Conservation (phyloP, 495 filamentous ascomycete species). For the Penicillium lagena region DNA sequence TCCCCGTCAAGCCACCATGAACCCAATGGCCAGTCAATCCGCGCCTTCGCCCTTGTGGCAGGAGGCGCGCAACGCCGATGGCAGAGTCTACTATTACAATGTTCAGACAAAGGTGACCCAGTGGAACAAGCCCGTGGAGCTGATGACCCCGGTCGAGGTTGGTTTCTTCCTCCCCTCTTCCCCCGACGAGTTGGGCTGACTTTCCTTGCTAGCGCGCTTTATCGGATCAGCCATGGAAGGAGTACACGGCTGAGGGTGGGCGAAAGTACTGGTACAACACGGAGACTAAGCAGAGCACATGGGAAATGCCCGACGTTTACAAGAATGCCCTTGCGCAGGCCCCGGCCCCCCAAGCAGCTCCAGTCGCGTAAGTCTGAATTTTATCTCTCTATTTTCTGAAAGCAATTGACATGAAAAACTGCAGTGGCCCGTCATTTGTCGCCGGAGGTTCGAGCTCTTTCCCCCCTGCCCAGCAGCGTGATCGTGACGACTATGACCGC, state of each 20-base stretch:
- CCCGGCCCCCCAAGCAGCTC: constrained; percentile 37
- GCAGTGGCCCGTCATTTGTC: constrained; percentile 59
- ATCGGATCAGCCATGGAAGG: constrained; percentile 83
- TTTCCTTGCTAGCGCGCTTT: constrained; percentile 58
- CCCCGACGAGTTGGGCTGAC: not conserved
- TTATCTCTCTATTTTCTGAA: too few species aligned
- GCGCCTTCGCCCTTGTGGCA: constrained; percentile 62
- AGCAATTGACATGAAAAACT: constrained; percentile 1
- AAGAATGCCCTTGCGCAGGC: constrained; percentile 60
- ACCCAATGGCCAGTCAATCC: constrained; percentile 50
- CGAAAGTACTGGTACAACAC: constrained; percentile 92
- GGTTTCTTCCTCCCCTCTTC: constrained; percentile 12
- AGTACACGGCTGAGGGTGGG: constrained; percentile 79
- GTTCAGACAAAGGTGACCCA: constrained; percentile 76
- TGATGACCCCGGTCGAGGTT: constrained; percentile 87
- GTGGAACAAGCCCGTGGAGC: constrained; percentile 87
- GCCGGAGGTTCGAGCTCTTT: constrained; percentile 56
- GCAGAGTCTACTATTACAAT: constrained; percentile 92
- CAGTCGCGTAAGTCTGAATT: constrained; percentile 51
- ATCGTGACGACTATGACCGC: constrained; percentile 52
- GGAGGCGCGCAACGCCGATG: constrained; percentile 76
- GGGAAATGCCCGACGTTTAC: constrained; percentile 88
- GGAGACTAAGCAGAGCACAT: constrained; percentile 85
- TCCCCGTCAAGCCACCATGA: constrained; percentile 44
- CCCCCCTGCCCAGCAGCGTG: constrained; percentile 32